A percentile compares a stretch with the other conserved stretches of the same genome.
Evolutionary conservation across 306 rosid genomes (phyloP).

Genomic region (Trifolium fragiferum): DNA sequence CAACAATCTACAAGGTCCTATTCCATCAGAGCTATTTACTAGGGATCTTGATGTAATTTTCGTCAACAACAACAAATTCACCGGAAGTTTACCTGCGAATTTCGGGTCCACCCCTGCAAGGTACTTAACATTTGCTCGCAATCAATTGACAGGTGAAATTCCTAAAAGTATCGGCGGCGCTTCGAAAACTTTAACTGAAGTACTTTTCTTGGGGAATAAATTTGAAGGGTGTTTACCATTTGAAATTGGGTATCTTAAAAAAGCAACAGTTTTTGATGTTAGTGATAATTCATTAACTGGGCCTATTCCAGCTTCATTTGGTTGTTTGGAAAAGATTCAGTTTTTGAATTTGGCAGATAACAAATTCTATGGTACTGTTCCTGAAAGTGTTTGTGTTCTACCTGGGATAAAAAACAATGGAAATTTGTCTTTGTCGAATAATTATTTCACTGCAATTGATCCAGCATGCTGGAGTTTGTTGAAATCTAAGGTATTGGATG

Average conservation of each 20-base stretch:
- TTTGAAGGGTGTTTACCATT: slow-evolving; percentile 70
- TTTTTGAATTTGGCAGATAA: slow-evolving; percentile 53
- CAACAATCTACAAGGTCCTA: slow-evolving; percentile 40
- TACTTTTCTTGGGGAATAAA: slow-evolving; percentile 63
- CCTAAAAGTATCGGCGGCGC: slow-evolving; percentile 68
- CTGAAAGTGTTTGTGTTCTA: slow-evolving; percentile 65
- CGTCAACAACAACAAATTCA: slow-evolving; percentile 66
- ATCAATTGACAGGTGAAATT: slow-evolving; percentile 58
- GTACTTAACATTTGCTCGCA: slow-evolving; percentile 74
- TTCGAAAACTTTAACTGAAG: slow-evolving; percentile 53
- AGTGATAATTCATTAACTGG: slow-evolving; percentile 57
- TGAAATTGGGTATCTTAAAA: slow-evolving; percentile 64
- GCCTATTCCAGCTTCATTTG: slow-evolving; percentile 76
- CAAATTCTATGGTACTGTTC: slow-evolving; percentile 59
- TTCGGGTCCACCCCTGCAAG: slow-evolving; percentile 66
- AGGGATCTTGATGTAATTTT: slow-evolving; percentile 66
- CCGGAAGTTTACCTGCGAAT: slow-evolving; percentile 46
- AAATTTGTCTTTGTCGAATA: slow-evolving; percentile 48
- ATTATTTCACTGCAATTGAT: slow-evolving; percentile 68
- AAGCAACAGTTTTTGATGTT: slow-evolving; percentile 61
- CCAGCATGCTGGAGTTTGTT: slow-evolving; percentile 63
- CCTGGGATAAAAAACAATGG: slow-evolving; percentile 36
- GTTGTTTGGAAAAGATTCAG: slow-evolving; percentile 55
- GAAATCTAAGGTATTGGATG: slow-evolving; percentile 44
- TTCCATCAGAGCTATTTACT: slow-evolving; percentile 49